phyloP scores from a whole-genome alignment of 139 green algal genomes.

The Chlorella sorokiniana region DNA sequence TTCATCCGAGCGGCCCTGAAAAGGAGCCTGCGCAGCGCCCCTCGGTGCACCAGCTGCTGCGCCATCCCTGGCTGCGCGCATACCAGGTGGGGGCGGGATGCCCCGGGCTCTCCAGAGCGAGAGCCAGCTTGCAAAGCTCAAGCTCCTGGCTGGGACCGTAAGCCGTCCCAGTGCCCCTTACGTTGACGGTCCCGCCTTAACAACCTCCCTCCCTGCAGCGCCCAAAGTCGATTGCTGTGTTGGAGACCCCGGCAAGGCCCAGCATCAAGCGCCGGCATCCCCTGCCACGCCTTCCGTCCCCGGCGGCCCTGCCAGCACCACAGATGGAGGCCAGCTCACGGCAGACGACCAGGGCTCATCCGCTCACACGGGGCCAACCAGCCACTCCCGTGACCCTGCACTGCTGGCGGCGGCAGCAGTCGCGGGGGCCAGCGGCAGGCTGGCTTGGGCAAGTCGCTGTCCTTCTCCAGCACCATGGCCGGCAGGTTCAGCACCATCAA shows the following conservation, averaged over 20 bases:
- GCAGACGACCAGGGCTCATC: not conserved
- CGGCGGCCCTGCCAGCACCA: no score
- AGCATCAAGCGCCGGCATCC: no score
- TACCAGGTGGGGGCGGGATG: not conserved
- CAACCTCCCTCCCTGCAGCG: conserved; percentile 7
- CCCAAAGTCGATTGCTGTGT: conserved; percentile 18
- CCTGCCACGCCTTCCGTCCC: no score
- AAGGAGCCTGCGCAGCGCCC: conserved; percentile 46
- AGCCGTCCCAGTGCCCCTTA: not conserved
- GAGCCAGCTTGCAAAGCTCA: not conserved
- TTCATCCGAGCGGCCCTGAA: conserved; percentile 52
- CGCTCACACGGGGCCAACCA: not conserved
- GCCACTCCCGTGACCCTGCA: not conserved
- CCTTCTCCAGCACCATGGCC: conserved; percentile 21
- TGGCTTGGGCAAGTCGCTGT: conserved; percentile 11
- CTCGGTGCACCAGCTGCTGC: conserved; percentile 39
- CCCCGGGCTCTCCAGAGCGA: no score
- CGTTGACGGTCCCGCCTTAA: not conserved
- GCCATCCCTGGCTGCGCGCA: conserved; percentile 44
- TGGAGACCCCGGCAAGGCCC: not conserved
- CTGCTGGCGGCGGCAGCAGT: not conserved
- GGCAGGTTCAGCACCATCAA: conserved; percentile 21
- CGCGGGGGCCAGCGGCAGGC: not conserved
- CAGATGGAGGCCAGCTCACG: no score
- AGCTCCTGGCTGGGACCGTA: not conserved